Evolutionary conservation across 2,329 filamentous ascomycete genomes (phyloP).

Genomic region (Ceratocystis cacaofunesta): DNA sequence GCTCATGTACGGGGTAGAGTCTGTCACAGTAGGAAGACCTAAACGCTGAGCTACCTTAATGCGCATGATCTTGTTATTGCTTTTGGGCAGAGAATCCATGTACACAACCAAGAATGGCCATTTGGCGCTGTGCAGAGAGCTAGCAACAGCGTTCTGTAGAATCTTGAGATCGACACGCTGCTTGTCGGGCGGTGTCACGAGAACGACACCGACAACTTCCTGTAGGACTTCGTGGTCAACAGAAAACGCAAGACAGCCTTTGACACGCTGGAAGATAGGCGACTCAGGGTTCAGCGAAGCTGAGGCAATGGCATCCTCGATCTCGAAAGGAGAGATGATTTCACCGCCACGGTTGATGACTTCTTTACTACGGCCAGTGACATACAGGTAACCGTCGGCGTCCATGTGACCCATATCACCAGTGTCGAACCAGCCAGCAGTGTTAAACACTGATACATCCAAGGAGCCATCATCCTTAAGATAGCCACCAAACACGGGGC

Average conservation of each 20-base stretch:
- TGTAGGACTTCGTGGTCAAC: constrained; percentile 38
- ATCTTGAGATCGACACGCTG: constrained; percentile 33
- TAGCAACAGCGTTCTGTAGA: constrained; percentile 33
- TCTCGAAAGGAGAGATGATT: constrained; percentile 43
- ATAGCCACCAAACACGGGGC: constrained; percentile 37
- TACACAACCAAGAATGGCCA: constrained; percentile 37
- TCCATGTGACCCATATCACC: constrained; percentile 40
- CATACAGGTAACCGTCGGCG: constrained; percentile 35
- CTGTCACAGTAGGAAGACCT: constrained; percentile 29
- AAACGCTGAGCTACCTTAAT: constrained; percentile 37
- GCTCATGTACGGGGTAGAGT: constrained; percentile 29
- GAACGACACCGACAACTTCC: constrained; percentile 38
- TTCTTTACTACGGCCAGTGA: constrained; percentile 41
- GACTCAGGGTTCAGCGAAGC: constrained; percentile 30
- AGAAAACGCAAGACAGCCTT: constrained; percentile 38
- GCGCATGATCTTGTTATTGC: constrained; percentile 43
- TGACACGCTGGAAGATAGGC: constrained; percentile 32
- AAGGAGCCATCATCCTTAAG: constrained; percentile 29
- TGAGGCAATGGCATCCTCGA: constrained; percentile 40
- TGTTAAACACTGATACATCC: constrained; percentile 33
- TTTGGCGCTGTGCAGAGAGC: constrained; percentile 37
- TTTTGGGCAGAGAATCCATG: constrained; percentile 40
- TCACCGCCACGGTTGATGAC: constrained; percentile 44
- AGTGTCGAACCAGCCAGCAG: constrained; percentile 39
- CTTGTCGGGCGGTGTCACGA: constrained; percentile 33